Evolutionary conservation across 192 early-diverging fungal species (phyloP).

Genomic region (Umbelopsis sp.): DNA sequence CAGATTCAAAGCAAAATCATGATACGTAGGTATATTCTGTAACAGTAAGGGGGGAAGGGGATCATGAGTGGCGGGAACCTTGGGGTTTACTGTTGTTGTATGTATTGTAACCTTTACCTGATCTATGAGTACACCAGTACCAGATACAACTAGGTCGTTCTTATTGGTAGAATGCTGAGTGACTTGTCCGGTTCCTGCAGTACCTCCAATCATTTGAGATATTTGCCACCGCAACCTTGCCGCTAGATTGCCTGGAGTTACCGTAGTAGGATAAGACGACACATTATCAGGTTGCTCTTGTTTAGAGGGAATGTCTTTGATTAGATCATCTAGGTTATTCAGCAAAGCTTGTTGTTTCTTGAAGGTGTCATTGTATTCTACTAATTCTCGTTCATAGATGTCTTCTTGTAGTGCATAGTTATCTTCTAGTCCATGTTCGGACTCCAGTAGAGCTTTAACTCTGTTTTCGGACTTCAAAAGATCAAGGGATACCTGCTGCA

Average conservation of each 20-base stretch:
- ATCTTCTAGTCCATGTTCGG: neutral
- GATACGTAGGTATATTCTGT: slow-evolving; percentile 9
- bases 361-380: slow-evolving; percentile 23
- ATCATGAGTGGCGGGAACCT: neutral
- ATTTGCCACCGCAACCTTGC: slow-evolving; percentile 28
- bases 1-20: slow-evolving; percentile 27
- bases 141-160: slow-evolving; percentile 25
- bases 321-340: slow-evolving; percentile 24
- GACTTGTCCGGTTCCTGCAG: slow-evolving; percentile 34
- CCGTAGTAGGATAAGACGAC: neutral
- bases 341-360: slow-evolving; percentile 26
- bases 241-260: neutral
- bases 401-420: slow-evolving; percentile 24
- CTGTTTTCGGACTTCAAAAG: slow-evolving; percentile 27
- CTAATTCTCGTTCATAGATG: slow-evolving; percentile 25
- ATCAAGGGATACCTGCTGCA: slow-evolving; percentile 30
- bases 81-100: too few species aligned
- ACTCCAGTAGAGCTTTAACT: slow-evolving; percentile 25
- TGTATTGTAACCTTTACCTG: neutral
- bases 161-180: slow-evolving; percentile 14
- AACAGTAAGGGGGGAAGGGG: slow-evolving; percentile 6
- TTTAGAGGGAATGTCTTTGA: slow-evolving; percentile 18
- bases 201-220: slow-evolving; percentile 27
- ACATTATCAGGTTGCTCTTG: slow-evolving; percentile 2
- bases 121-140: slow-evolving; percentile 18